Evolutionary conservation across 768 basidiomycete species (phyloP).

Genomic region (Termitomyces sp.): DNA sequence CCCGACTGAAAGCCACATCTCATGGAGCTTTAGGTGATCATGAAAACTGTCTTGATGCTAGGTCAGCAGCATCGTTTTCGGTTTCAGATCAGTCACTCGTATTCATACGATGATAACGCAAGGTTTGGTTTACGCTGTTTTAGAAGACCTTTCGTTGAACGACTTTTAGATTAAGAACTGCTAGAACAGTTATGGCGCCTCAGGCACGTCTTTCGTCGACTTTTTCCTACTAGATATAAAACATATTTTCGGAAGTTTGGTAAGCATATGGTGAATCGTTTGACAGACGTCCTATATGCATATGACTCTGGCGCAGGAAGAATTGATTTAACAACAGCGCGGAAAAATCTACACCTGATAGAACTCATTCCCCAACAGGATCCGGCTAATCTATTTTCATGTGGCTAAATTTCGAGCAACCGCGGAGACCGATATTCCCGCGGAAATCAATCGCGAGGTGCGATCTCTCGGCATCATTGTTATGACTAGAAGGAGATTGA

Average conservation of each 20-base stretch:
- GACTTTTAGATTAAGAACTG: background rate
- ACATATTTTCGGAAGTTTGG: background rate
- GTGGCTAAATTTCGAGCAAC: constrained; percentile 8
- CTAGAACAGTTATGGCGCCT: background rate
- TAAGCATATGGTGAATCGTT: background rate
- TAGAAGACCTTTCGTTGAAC: background rate
- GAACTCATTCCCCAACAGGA: background rate
- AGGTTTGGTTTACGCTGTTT: background rate
- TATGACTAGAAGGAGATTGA: constrained; percentile 22
- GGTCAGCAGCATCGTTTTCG: background rate
- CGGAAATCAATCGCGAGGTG: constrained; percentile 15
- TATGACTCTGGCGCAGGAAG: background rate
- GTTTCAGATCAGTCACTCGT: background rate
- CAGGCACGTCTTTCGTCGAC: background rate
- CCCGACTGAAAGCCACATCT: background rate
- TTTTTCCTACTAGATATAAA: background rate
- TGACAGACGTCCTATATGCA: background rate
- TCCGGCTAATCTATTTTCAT: constrained; percentile 2
- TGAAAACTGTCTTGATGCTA: background rate
- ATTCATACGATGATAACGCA: background rate
- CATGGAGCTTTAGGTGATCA: background rate
- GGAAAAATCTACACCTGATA: background rate
- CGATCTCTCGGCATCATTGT: constrained; percentile 24
- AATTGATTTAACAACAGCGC: background rate
- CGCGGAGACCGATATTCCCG: constrained; percentile 19